These are phyloP conservation scores for Parietichytrium sp. DNA, from an alignment of 108 stramenopile genomes.

Conservation along the genomic window DNA sequence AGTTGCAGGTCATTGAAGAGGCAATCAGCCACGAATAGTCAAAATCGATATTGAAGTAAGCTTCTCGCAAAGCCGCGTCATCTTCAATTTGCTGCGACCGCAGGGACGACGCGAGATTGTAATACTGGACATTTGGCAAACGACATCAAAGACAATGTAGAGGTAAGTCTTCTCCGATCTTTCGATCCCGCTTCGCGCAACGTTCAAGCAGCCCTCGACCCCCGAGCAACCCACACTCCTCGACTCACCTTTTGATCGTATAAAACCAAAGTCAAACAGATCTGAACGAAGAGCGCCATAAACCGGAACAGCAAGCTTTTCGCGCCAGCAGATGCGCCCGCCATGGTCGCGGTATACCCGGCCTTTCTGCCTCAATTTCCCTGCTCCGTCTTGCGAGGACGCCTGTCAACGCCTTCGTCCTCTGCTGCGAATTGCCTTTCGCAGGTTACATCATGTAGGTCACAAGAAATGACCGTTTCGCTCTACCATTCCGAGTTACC, in stretches of 20 bases:
- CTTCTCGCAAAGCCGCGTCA: neutral
- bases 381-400: too few species aligned
- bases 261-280: neutral
- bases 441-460: too few species aligned
- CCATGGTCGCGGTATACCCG: too few species aligned
- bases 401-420: too few species aligned
- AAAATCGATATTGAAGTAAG: slow-evolving; percentile 12
- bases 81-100: neutral
- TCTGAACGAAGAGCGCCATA: neutral
- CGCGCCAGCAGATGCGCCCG: neutral
- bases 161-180: too few species aligned
- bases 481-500: too few species aligned
- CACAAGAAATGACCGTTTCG: too few species aligned
- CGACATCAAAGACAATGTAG: neutral
- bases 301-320: neutral
- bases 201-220: neutral
- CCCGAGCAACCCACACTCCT: neutral
- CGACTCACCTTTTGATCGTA: slow-evolving; percentile 13
- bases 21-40: slow-evolving; percentile 31
- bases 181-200: too few species aligned
- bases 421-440: too few species aligned
- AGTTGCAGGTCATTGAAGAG: slow-evolving; percentile 13
- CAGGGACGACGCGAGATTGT: neutral
- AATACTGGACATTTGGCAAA: slow-evolving; percentile 3
- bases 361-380: too few species aligned